Evolutionary conservation across 176 grass and related monocot species (phyloP).

Genomic region (Oryza glumipatula): DNA sequence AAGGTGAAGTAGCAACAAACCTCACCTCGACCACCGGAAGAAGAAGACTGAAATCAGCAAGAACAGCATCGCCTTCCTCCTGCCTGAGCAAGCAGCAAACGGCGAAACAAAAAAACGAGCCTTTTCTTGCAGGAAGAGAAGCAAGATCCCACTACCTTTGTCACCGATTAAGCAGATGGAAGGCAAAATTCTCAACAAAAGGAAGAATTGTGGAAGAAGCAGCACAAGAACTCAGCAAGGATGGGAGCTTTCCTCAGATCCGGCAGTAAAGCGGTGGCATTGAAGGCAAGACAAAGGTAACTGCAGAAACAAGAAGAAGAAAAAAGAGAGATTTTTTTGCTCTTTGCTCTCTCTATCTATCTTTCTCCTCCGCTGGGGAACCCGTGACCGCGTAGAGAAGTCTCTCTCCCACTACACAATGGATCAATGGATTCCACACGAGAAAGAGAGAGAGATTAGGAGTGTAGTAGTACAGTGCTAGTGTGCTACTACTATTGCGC

Average conservation of each 20-base stretch:
- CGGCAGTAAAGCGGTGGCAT: conserved; percentile 53
- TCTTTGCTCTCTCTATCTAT: neutral
- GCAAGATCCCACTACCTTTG: conserved; percentile 43
- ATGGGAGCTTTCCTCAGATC: conserved; percentile 37
- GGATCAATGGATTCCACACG: conserved; percentile 5
- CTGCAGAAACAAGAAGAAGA: conserved; percentile 37
- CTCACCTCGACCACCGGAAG: conserved; percentile 26
- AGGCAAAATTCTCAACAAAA: too few species aligned
- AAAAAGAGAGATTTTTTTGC: neutral
- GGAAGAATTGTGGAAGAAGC: too few species aligned
- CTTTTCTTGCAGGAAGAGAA: conserved; percentile 21
- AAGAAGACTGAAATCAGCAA: conserved; percentile 34
- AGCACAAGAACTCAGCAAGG: neutral
- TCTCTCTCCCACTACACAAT: neutral
- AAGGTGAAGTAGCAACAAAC: conserved; percentile 9
- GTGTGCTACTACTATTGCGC: neutral
- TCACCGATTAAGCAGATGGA: neutral
- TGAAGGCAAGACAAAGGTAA: conserved; percentile 39
- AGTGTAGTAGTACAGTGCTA: neutral
- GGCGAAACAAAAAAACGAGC: neutral
- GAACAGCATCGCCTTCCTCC: conserved; percentile 5
- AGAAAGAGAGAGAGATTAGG: neutral
- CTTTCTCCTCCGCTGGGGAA: conserved; percentile 21
- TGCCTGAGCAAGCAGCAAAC: neutral
- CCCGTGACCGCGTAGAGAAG: neutral